A percentile compares a stretch with the other conserved stretches of the same genome.
These are phyloP conservation scores for Coelastrella sp. DNA, from an alignment of 139 green algal species.

Conservation along the genomic window DNA sequence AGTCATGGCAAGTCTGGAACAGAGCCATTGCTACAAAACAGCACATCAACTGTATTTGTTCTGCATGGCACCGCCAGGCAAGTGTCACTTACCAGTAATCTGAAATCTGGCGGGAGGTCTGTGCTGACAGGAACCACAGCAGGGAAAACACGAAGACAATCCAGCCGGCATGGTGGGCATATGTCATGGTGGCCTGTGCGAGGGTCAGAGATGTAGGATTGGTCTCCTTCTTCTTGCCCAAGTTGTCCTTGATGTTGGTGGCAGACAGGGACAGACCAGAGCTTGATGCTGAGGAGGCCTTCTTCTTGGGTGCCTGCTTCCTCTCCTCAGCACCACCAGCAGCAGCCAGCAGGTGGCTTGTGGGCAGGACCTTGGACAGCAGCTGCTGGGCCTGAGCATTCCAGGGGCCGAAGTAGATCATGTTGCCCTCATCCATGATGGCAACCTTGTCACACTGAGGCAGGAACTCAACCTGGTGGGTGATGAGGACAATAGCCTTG, in stretches of 20 bases:
- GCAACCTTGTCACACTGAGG: constrained; percentile 66
- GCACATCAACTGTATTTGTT: too few relatives aligned
- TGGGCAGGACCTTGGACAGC: constrained; percentile 63
- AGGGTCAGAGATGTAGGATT: constrained; percentile 45
- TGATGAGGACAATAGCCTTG: constrained; percentile 62
- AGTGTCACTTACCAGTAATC: constrained; percentile 47
- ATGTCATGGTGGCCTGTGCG: constrained; percentile 21
- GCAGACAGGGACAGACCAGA: constrained; percentile 49
- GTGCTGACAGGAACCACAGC: constrained; percentile 64
- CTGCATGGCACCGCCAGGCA: too few relatives aligned
- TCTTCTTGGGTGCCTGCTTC: constrained; percentile 51
- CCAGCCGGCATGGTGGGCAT: constrained; percentile 44
- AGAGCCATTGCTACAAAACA: too few relatives aligned
- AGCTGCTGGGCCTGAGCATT: constrained; percentile 54
- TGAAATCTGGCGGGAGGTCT: constrained; percentile 65
- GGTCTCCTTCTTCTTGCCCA: constrained; percentile 45
- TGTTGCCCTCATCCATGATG: constrained; percentile 68
- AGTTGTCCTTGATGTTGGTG: constrained; percentile 47
- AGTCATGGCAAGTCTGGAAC: too few relatives aligned
- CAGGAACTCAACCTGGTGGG: constrained; percentile 72
- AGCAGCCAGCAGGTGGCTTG: constrained; percentile 64
- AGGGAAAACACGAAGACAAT: constrained; percentile 49
- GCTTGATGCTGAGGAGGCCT: neutral
- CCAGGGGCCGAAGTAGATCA: constrained; percentile 74
- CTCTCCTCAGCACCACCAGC: constrained; percentile 59